These are phyloP conservation scores for Calonectria pseudoreteaudii DNA, from an alignment of 2,329 filamentous ascomycete genomes.

Conservation along the genomic window DNA sequence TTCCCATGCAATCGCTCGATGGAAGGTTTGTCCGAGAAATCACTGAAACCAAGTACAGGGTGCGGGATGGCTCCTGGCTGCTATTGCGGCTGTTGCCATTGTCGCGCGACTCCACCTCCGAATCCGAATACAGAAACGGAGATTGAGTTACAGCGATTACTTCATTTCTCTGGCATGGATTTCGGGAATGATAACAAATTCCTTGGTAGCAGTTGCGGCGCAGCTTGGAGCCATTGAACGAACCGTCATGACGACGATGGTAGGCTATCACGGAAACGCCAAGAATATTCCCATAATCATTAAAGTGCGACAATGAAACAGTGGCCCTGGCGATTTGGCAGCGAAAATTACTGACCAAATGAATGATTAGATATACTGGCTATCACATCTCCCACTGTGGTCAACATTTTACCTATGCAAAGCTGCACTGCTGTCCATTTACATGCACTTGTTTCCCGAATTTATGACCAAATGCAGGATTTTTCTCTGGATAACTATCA, in stretches of 20 bases:
- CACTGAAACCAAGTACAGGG: background rate
- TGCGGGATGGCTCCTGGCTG: background rate
- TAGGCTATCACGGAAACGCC: background rate
- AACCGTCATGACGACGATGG: background rate
- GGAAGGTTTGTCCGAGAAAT: background rate
- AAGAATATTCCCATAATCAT: background rate
- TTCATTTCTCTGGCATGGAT: background rate
- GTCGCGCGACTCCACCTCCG: background rate
- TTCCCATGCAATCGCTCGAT: too few relatives aligned
- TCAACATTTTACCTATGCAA: slow-evolving; percentile 2
- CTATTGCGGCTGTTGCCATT: background rate
- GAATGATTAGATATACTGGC: background rate
- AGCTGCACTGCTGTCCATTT: background rate
- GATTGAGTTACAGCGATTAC: background rate
- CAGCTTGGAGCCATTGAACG: background rate
- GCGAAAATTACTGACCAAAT: background rate
- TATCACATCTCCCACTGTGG: background rate
- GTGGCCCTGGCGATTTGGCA: background rate
- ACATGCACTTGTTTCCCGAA: background rate
- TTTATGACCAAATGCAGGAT: background rate
- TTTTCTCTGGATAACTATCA: background rate
- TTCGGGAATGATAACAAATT: background rate
- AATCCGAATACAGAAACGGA: background rate
- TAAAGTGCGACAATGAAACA: background rate
- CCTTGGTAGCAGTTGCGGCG: background rate